Evolutionary conservation across 2,329 filamentous ascomycete genomes (phyloP).

Genomic region (Tolypocladium pustulatum): DNA sequence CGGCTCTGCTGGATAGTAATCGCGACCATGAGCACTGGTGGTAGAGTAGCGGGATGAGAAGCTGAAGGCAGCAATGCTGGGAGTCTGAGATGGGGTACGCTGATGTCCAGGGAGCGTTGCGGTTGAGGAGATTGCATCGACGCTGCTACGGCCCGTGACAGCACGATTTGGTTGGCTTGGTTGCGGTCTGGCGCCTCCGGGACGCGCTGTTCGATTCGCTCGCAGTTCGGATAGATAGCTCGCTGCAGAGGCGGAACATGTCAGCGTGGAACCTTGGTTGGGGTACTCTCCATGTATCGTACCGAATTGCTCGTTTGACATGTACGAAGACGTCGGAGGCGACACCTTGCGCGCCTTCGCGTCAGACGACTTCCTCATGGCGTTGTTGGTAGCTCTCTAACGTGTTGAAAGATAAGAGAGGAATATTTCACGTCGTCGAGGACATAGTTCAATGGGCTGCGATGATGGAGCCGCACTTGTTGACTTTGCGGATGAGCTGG

Average conservation of each 20-base stretch:
- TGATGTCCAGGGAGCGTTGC: slow-evolving; percentile 13
- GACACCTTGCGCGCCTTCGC: slow-evolving; percentile 41
- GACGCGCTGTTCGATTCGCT: slow-evolving; percentile 54
- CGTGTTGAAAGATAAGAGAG: neutral
- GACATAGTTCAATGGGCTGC: neutral
- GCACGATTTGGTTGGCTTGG: slow-evolving; percentile 26
- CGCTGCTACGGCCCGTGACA: slow-evolving; percentile 11
- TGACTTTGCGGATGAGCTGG: slow-evolving; percentile 3
- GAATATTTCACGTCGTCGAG: neutral
- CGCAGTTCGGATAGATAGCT: slow-evolving; percentile 63
- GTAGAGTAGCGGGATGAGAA: slow-evolving; percentile 40
- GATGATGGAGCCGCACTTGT: neutral
- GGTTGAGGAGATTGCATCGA: slow-evolving; percentile 14
- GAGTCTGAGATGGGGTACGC: slow-evolving; percentile 18
- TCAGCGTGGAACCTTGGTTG: neutral
- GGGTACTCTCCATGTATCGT: slow-evolving; percentile 9
- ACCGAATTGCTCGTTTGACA: slow-evolving; percentile 60
- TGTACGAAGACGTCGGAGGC: slow-evolving; percentile 52
- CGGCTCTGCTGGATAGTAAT: slow-evolving; percentile 38
- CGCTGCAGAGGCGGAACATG: slow-evolving; percentile 31
- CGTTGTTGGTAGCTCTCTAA: neutral
- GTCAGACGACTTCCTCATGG: slow-evolving; percentile 21
- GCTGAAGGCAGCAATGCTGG: slow-evolving; percentile 33
- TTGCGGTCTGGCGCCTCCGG: slow-evolving; percentile 60
- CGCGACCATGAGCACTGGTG: slow-evolving; percentile 31